phyloP scores from a whole-genome alignment of 2,329 filamentous ascomycete species.

The Clonostachys solani region DNA sequence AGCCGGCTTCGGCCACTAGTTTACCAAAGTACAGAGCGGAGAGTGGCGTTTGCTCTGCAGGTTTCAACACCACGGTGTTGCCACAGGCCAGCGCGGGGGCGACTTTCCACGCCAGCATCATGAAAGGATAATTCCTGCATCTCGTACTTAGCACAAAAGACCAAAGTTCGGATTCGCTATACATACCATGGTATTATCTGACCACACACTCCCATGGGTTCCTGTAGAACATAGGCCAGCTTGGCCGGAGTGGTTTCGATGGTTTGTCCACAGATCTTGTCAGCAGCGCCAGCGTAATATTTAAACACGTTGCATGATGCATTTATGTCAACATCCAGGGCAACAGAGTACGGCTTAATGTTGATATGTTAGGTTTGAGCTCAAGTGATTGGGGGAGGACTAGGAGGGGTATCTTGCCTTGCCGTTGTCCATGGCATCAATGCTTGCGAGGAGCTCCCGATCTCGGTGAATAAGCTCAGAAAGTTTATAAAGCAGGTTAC shows the following conservation, averaged over 20 bases:
- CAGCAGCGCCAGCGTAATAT: conserved; percentile 77
- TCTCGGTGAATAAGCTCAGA: conserved; percentile 63
- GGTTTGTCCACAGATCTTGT: conserved; percentile 87
- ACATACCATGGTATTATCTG: conserved; percentile 64
- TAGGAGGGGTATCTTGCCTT: conserved; percentile 30
- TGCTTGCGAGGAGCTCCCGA: conserved; percentile 34
- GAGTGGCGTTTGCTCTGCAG: conserved; percentile 55
- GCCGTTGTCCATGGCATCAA: conserved; percentile 76
- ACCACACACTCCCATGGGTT: conserved; percentile 64
- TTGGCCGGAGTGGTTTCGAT: conserved; percentile 73
- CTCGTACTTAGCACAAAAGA: no score
- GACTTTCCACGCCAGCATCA: conserved; percentile 53
- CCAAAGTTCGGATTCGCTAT: no score
- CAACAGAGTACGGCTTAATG: no score
- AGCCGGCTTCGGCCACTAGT: conserved; percentile 63
- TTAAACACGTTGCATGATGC: no score
- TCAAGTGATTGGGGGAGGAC: no score
- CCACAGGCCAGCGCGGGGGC: conserved; percentile 59
- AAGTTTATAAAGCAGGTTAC: conserved; percentile 63
- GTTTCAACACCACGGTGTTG: conserved; percentile 54
- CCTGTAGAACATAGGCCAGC: conserved; percentile 76
- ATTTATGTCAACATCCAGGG: no score
- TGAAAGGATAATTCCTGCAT: not conserved
- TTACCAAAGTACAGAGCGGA: conserved; percentile 56
- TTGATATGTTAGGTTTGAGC: no score